A percentile compares a stretch with the other conserved stretches of the same genome.
Conservation (phyloP, 2,329 filamentous ascomycete species). For the Exophiala viscosa region DNA sequence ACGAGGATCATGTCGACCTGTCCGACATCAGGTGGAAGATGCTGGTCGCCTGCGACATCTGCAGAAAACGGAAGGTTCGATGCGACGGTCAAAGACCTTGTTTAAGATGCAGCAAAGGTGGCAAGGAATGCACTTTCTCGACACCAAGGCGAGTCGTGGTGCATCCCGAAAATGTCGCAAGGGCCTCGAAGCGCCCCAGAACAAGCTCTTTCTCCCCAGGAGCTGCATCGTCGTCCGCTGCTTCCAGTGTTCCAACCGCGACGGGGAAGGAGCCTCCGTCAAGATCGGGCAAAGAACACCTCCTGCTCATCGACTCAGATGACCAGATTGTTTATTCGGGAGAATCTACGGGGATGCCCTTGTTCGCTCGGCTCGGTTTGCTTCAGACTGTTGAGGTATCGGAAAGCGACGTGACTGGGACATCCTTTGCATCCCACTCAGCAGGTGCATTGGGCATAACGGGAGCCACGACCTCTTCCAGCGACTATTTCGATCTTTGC, state of each 20-base stretch:
- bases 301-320: slow-evolving; percentile 12
- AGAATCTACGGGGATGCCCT: slow-evolving; percentile 10
- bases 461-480: slow-evolving; percentile 7
- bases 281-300: slow-evolving; percentile 8
- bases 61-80: slow-evolving; percentile 7
- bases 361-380: slow-evolving; percentile 11
- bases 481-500: slow-evolving; percentile 11
- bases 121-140: slow-evolving; percentile 13
- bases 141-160: slow-evolving; percentile 7
- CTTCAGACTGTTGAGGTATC: slow-evolving; percentile 12
- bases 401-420: slow-evolving; percentile 3
- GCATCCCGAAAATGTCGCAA: slow-evolving; percentile 1
- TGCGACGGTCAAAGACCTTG: slow-evolving; percentile 11
- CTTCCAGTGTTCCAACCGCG: background rate
- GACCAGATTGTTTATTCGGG: slow-evolving; percentile 12
- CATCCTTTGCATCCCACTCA: slow-evolving; percentile 9
- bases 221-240: background rate
- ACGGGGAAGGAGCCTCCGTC: background rate
- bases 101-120: slow-evolving; percentile 11
- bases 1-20: slow-evolving; percentile 4
- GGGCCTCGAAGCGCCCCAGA: background rate
- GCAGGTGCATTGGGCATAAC: slow-evolving; percentile 9
- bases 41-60: slow-evolving; percentile 13
- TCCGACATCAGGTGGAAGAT: slow-evolving; percentile 15
- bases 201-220: slow-evolving; percentile 1